Percentiles rank a stretch among this genome's conserved stretches.
phyloP scores from a whole-genome alignment of 1,284 basidiomycete species.

The Phylloboletellus chloephorus region DNA sequence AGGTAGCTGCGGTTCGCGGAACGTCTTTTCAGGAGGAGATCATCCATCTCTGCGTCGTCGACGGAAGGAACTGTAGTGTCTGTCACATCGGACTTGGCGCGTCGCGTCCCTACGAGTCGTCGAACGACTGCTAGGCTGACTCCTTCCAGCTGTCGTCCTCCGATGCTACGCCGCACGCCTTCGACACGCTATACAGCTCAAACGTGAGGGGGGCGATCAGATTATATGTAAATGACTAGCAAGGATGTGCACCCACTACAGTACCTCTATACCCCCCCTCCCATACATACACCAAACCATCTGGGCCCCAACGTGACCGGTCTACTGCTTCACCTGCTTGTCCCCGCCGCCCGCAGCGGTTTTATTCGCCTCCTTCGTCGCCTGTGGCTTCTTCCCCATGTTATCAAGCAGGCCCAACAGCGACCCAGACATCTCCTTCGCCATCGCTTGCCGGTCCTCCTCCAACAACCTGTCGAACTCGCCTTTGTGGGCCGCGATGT shows the following conservation, averaged over 20 bases:
- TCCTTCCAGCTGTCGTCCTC: too few species aligned
- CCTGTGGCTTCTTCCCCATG: slow-evolving; percentile 38
- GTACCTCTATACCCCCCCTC: slow-evolving; percentile 12
- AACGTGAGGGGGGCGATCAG: slow-evolving; percentile 10
- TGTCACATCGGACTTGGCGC: too few species aligned
- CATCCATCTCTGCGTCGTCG: too few species aligned
- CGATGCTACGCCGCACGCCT: too few species aligned
- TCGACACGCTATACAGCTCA: background rate
- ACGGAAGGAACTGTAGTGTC: too few species aligned
- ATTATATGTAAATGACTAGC: slow-evolving; percentile 10
- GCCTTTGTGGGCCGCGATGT: slow-evolving; percentile 76
- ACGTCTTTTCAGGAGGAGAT: too few species aligned
- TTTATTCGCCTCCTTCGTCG: background rate
- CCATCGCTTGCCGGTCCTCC: slow-evolving; percentile 78
- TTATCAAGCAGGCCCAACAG: slow-evolving; percentile 39
- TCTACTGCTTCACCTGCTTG: slow-evolving; percentile 11
- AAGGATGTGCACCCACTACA: slow-evolving; percentile 3
- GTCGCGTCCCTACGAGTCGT: too few species aligned
- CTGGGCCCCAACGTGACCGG: background rate
- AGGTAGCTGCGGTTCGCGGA: too few species aligned
- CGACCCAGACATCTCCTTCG: slow-evolving; percentile 51
- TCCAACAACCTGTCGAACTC: slow-evolving; percentile 76
- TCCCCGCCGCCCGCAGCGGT: slow-evolving; percentile 10
- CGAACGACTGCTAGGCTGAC: too few species aligned
- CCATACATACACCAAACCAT: background rate